Evolutionary conservation across 2,329 filamentous ascomycete species (phyloP).

Genomic region (Thielaviopsis musarum): DNA sequence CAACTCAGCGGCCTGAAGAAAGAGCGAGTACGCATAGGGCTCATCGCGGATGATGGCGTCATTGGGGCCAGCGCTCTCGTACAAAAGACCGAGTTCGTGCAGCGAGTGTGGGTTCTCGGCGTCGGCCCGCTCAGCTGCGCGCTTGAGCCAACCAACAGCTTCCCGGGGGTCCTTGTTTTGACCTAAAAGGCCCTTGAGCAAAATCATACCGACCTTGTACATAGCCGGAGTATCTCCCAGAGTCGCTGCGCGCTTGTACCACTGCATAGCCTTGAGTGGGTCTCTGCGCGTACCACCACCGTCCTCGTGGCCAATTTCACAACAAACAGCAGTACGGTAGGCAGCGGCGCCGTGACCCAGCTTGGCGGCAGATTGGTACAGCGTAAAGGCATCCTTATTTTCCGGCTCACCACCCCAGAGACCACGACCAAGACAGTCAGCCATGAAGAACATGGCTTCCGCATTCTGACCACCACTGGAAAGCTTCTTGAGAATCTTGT

Average conservation of each 20-base stretch:
- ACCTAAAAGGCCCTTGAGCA: slow-evolving; percentile 83
- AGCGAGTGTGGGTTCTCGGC: slow-evolving; percentile 84
- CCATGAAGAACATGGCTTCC: slow-evolving; percentile 86
- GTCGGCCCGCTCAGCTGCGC: slow-evolving; percentile 77
- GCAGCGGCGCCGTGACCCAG: slow-evolving; percentile 70
- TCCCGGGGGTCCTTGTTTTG: slow-evolving; percentile 70
- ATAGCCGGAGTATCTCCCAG: slow-evolving; percentile 85
- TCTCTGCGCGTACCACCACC: slow-evolving; percentile 86
- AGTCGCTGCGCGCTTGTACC: slow-evolving; percentile 87
- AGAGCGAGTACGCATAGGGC: slow-evolving; percentile 61
- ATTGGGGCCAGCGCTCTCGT: slow-evolving; percentile 46
- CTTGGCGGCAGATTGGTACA: slow-evolving; percentile 92
- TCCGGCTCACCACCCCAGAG: slow-evolving; percentile 64
- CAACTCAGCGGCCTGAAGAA: slow-evolving; percentile 68
- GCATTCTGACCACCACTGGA: slow-evolving; percentile 47
- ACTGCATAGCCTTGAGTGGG: slow-evolving; percentile 86
- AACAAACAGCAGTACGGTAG: slow-evolving; percentile 91
- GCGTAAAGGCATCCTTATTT: slow-evolving; percentile 76
- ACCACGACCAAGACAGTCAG: slow-evolving; percentile 76
- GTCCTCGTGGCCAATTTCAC: slow-evolving; percentile 87
- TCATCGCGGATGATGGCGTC: slow-evolving; percentile 70
- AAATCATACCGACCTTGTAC: slow-evolving; percentile 97
- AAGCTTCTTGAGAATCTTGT: slow-evolving; percentile 85
- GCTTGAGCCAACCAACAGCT: slow-evolving; percentile 81
- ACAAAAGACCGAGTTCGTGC: slow-evolving; percentile 63